phyloP scores from a whole-genome alignment of 2,329 filamentous ascomycete species.

The Paraphaeosphaeria sporulosa region DNA sequence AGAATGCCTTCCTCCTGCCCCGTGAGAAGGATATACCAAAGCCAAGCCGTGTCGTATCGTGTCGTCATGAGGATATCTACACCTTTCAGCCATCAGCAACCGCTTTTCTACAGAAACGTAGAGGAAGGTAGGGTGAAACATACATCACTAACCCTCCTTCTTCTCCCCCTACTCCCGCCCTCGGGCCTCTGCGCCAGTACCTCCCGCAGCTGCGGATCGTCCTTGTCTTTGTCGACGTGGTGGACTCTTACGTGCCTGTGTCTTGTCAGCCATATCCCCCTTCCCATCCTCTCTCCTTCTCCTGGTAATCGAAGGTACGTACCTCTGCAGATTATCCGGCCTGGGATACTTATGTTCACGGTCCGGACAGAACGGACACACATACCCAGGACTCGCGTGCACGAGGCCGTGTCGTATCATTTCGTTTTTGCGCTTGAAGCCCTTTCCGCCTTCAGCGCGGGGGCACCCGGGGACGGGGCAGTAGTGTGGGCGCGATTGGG shows the following conservation, averaged over 20 bases:
- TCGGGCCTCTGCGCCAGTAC: slow-evolving; percentile 87
- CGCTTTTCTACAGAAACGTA: neutral
- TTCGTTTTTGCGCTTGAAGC: slow-evolving; percentile 74
- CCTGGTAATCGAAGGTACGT: slow-evolving; percentile 36
- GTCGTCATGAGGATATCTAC: too few species aligned
- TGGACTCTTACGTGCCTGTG: slow-evolving; percentile 89
- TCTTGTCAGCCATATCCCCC: neutral
- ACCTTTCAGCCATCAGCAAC: too few species aligned
- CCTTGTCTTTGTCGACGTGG: slow-evolving; percentile 87
- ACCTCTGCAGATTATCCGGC: slow-evolving; percentile 96
- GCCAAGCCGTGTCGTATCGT: too few species aligned
- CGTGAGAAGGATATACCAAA: too few species aligned
- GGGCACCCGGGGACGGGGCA: slow-evolving; percentile 66
- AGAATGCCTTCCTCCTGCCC: too few species aligned
- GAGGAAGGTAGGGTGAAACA: neutral
- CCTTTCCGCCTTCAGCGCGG: slow-evolving; percentile 67
- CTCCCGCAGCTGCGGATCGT: slow-evolving; percentile 80
- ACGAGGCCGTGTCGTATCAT: slow-evolving; percentile 84
- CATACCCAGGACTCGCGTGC: slow-evolving; percentile 91
- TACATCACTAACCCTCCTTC: slow-evolving; percentile 64
- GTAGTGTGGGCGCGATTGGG: slow-evolving; percentile 68
- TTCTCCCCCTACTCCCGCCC: slow-evolving; percentile 80
- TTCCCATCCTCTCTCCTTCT: neutral
- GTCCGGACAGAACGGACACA: slow-evolving; percentile 95
- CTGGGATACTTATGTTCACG: slow-evolving; percentile 93